Evolutionary conservation across 352 stramenopile species (phyloP).

Genomic region (Aphanomyces stellatus): DNA sequence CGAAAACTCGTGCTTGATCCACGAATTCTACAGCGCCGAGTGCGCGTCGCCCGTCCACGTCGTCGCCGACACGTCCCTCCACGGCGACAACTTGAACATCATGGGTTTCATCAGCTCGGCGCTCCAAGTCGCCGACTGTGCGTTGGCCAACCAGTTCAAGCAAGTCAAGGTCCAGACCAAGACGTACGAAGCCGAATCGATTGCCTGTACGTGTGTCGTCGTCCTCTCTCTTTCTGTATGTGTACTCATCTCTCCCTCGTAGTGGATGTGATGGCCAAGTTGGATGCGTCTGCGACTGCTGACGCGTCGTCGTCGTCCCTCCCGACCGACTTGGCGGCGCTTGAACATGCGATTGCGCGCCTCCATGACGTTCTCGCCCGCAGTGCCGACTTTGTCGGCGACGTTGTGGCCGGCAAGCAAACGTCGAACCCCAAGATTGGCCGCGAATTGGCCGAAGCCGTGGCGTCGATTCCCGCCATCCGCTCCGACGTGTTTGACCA

Average conservation of each 20-base stretch:
- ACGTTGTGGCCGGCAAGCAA: conserved; percentile 78
- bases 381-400: conserved; percentile 82
- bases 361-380: conserved; percentile 89
- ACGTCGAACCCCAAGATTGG: conserved; percentile 84
- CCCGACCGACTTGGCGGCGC: conserved; percentile 67
- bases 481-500: conserved; percentile 93
- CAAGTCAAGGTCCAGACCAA: conserved; percentile 90
- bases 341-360: conserved; percentile 77
- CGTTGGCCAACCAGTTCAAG: conserved; percentile 91
- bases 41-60: conserved; percentile 91
- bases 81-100: conserved; percentile 73
- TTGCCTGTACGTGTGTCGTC: conserved; percentile 72
- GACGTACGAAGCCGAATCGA: conserved; percentile 88
- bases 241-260: conserved; percentile 3
- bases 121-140: conserved; percentile 83
- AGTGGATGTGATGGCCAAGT: conserved; percentile 63
- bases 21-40: conserved; percentile 96
- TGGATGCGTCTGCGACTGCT: no score
- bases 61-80: conserved; percentile 90
- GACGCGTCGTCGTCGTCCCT: conserved; percentile 39
- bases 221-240: not conserved
- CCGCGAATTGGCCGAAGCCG: conserved; percentile 88
- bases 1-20: conserved; percentile 95
- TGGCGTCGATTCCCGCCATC: conserved; percentile 91
- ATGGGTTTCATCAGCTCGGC: conserved; percentile 87